Conservation (phyloP, 192 early-diverging fungal species). For the Paraglomus brasilianum region DNA sequence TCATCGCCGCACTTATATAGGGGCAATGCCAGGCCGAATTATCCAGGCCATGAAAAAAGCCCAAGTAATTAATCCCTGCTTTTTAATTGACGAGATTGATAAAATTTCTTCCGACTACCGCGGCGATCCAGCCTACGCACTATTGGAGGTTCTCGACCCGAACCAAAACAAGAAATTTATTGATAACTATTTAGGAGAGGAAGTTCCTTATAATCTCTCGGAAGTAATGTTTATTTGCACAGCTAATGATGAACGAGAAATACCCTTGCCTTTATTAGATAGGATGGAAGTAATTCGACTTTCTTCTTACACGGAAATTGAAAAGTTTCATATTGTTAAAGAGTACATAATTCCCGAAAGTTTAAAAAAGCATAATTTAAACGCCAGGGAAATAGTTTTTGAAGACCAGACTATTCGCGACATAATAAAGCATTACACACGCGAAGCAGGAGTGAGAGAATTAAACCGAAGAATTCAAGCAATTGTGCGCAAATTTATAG, state of each 20-base stretch:
- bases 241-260: constrained; percentile 10
- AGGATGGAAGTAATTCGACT: constrained; percentile 19
- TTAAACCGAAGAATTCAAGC: constrained; percentile 8
- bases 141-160: constrained; percentile 4
- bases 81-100: constrained; percentile 28
- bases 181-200: constrained; percentile 16
- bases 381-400: constrained; percentile 17
- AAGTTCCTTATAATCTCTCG: constrained; percentile 18
- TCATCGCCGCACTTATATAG: constrained; percentile 13
- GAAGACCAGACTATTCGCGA: constrained; percentile 17
- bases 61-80: constrained; percentile 6
- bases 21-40: background rate
- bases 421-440: constrained; percentile 18
- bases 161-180: constrained; percentile 16
- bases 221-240: constrained; percentile 25
- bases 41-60: constrained; percentile 3
- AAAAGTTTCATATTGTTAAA: constrained; percentile 20
- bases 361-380: constrained; percentile 26
- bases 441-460: constrained; percentile 14
- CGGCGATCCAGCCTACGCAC: background rate
- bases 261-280: constrained; percentile 2
- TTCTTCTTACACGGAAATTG: constrained; percentile 25
- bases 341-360: constrained; percentile 13
- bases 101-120: constrained; percentile 4
- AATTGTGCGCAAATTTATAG: constrained; percentile 16